Evolutionary conservation across 805 yeast species (phyloP), one percentile per base, ranked within the genome.

Genomic region (Kazachstania martiniae): DNA sequence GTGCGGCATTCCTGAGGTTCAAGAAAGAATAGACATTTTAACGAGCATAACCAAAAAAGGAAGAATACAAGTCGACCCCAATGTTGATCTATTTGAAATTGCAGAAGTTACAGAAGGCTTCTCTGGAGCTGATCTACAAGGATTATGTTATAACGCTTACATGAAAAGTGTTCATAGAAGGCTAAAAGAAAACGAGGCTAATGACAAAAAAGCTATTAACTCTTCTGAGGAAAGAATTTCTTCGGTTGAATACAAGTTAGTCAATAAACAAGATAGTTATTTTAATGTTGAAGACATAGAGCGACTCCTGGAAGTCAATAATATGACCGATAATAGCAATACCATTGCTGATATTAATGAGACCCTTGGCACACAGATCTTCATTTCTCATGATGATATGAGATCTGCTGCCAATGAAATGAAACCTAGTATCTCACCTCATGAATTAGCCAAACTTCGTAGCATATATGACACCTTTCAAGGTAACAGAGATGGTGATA

Each of bases 81-180:
- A 21, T 8, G 15, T 5, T 5, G 66, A 58, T 16, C 58, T 70
- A 29, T 53, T 85, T 28, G 61, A 53, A 5, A 58, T 85, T 30
- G 87, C 94, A 0, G 42, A 47, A 8, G 41, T 51, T 3, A 75
- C 94, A 0, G 73, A 67, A 0, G 95, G 95, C 0, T 87, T 70
- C 45, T 81, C 95, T 10, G 95, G 95, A 12, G 98, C 98, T 0
- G 98, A 89, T 58, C 61, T 89, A 51, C 97, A 87, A 57, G 95
- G 95, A 0, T 56, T 89, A 30, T 77, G 86, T 25, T 89, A 86
- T 56, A 91, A 85, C 56, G 95, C 96, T 0, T 85, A 87, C 53
- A 64, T 89, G 51, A 78, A 77, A 43, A 93, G 94, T 10, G 86
- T 81, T 5, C 91, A 82, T 49, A 68, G 72, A 22, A 75, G 70